phyloP scores from a whole-genome alignment of 2,329 filamentous ascomycete genomes.

The Clonostachys byssicola region DNA sequence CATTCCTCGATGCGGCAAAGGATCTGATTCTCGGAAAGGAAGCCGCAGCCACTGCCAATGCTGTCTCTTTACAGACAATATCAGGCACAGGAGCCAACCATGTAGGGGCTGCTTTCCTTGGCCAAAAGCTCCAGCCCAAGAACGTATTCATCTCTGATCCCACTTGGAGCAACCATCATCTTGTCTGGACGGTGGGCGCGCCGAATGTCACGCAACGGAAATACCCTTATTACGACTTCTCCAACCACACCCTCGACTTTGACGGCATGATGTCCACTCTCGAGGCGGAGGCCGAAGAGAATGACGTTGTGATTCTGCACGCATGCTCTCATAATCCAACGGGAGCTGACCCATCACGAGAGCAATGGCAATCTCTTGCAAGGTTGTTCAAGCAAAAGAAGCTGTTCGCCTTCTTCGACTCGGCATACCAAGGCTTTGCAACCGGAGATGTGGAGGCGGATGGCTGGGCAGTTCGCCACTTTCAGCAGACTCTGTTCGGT shows the following conservation, averaged over 20 bases:
- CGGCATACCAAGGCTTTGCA: conserved; percentile 31
- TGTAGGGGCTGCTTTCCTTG: conserved; percentile 17
- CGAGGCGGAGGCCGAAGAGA: conserved; percentile 10
- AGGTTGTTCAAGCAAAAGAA: conserved; percentile 16
- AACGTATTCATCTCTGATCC: conserved; percentile 19
- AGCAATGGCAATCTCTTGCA: conserved; percentile 24
- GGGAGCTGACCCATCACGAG: conserved; percentile 22
- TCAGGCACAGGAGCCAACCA: conserved; percentile 29
- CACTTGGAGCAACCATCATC: conserved; percentile 44
- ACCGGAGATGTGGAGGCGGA: conserved; percentile 23
- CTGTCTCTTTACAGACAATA: conserved; percentile 24
- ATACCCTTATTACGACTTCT: conserved; percentile 24
- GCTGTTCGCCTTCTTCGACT: conserved; percentile 28
- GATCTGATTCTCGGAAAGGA: conserved; percentile 13
- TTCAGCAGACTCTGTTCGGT: conserved; percentile 1
- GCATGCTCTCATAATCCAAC: conserved; percentile 32
- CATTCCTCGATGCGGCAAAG: conserved; percentile 43
- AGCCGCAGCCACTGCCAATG: conserved; percentile 1
- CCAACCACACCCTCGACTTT: conserved; percentile 18
- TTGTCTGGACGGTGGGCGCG: conserved; percentile 18
- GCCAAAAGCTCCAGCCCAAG: conserved; percentile 8
- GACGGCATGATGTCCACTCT: conserved; percentile 17
- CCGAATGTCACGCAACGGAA: conserved; percentile 8
- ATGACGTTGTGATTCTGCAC: conserved; percentile 27
- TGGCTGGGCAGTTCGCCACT: conserved; percentile 24